Evolutionary conservation across 1,284 basidiomycete genomes (phyloP), one percentile per base, ranked within the genome.

Genomic region (Ganoderma sp.): DNA sequence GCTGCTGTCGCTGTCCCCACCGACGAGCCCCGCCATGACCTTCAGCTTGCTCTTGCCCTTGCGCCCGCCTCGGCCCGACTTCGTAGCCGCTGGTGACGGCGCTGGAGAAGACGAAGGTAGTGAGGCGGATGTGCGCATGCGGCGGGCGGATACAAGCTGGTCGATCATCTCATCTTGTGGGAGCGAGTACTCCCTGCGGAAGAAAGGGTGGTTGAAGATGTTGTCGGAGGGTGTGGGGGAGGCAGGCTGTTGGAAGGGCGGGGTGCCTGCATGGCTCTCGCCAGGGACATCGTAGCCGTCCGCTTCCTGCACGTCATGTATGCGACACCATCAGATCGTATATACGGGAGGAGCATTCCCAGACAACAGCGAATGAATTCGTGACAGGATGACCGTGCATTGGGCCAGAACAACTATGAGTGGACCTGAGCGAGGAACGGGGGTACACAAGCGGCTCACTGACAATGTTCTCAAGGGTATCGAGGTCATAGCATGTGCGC

Each of bases 1-100:
- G 70, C 92, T 93, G 73, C 90, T 92, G 73, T 93, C 91, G 75
- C 92, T 93, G 75, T 93, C 90, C 3, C 90, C 90, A 34, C 87
- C 88, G 2, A 92, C 85, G 25, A 92, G 78, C 0, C 91, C 91
- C 0, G 90, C 90, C 80, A 89, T 81, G 67, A 88, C 86, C 66
- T 75, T 77, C 37, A 75, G 67, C 66, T 75, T 75, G 63, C 73
- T 74, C 60, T 76, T 74, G 60, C 78, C 74, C 63, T 78, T 74
- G 67, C 74, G 71, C 34, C 78, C 67, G 14, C 75, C 75, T 15
- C 66, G 84, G 81, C 71, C 81, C 79, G 58, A 73, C 78, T 78
- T 81, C 7, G 69, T 66, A 15, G 67, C 67, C 25, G 74, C 45
- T 1, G 87, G 87, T 1, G 90, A 85, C 0, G 85, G 82, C 0